A percentile compares a stretch with the other conserved stretches of the same genome.
Conservation (phyloP, 305 asterid genomes). For the Fraxinus angustifolia region DNA sequence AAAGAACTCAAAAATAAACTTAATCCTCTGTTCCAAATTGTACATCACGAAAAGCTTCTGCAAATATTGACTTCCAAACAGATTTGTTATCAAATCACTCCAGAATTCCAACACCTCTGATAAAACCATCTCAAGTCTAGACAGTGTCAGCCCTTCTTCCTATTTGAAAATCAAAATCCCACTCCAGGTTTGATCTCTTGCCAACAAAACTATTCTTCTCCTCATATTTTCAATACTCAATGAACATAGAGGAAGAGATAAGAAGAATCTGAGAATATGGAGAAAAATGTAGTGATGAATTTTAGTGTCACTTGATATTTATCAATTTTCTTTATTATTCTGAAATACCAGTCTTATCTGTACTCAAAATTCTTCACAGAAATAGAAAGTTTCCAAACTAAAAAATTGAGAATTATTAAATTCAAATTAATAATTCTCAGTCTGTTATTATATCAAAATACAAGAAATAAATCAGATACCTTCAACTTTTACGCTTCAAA, state of each 20-base stretch:
- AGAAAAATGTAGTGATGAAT: not conserved
- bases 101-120: constrained; percentile 29
- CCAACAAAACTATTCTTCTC: constrained; percentile 35
- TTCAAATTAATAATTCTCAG: not conserved
- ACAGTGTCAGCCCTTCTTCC: constrained; percentile 26
- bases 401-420: not conserved
- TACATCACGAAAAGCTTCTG: constrained; percentile 46
- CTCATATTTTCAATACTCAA: constrained; percentile 29
- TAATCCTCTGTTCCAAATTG: constrained; percentile 52
- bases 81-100: constrained; percentile 41
- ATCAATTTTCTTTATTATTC: not conserved
- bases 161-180: constrained; percentile 33
- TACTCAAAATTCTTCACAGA: not conserved
- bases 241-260: not conserved
- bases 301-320: not conserved
- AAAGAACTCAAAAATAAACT: constrained; percentile 30
- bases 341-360: not conserved
- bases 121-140: constrained; percentile 38
- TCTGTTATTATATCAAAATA: not conserved
- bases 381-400: not conserved
- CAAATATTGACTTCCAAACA: constrained; percentile 46
- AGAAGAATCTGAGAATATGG: not conserved
- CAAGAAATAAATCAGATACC: not conserved
- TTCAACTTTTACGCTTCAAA: not conserved
- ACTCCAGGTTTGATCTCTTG: constrained; percentile 38